Evolutionary conservation across 345 rosid species (phyloP).

Genomic region (Eutrema japonicum): DNA sequence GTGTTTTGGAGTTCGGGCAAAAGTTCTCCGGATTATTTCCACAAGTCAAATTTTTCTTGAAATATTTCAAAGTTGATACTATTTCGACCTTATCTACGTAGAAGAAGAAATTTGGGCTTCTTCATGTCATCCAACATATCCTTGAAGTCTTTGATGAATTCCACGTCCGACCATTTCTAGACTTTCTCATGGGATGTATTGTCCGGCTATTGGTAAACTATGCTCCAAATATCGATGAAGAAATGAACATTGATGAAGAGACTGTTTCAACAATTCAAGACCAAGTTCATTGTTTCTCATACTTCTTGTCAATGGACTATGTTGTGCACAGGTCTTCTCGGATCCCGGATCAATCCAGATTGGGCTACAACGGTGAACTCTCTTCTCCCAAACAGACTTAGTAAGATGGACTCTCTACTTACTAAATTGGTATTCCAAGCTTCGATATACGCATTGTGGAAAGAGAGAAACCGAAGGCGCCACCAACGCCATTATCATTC

Average conservation of each 20-base stretch:
- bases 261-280: constrained; percentile 36
- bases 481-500: too few species aligned
- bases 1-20: constrained; percentile 45
- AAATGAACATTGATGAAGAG: constrained; percentile 41
- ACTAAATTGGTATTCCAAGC: too few species aligned
- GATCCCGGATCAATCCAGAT: too few species aligned
- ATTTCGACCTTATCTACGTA: constrained; percentile 50
- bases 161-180: constrained; percentile 67
- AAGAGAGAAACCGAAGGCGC: too few species aligned
- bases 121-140: constrained; percentile 74
- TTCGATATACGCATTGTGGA: too few species aligned
- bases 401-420: too few species aligned
- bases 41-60: constrained; percentile 44
- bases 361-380: too few species aligned
- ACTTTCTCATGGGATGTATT: constrained; percentile 77
- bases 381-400: too few species aligned
- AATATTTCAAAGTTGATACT: constrained; percentile 58
- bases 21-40: constrained; percentile 50
- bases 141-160: constrained; percentile 67
- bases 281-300: constrained; percentile 42
- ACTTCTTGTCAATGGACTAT: too few species aligned
- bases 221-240: constrained; percentile 47
- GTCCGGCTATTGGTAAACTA: constrained; percentile 64
- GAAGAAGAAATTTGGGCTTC: constrained; percentile 68
- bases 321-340: too few species aligned